Base-by-base conservation (phyloP, 805 yeast species). In the Soucietia sequanensis region DNA sequence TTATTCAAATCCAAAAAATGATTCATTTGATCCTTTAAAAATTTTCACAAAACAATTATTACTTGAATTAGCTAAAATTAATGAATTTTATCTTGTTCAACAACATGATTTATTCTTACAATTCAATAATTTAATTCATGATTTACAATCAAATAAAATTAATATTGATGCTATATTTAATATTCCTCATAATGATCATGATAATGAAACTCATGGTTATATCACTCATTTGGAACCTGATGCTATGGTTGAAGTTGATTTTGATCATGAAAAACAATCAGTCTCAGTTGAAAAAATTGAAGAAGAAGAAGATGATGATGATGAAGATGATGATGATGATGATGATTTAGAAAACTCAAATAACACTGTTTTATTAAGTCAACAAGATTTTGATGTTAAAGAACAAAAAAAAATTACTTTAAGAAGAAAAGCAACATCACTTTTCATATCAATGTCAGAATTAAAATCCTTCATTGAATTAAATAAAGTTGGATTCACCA, bases 401-500 rank as follows among this genome's bases (percentile, higher is more conserved):
- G 63, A 60, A 23, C 81, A 81, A 42, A 58, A 70, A 39, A 67
- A 70, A 41, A 77, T 84, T 41, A 80, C 85, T 6, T 68, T 85
- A 44, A 84, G 81, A 59, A 81, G 81, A 50, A 67, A 89, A 39
- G 57, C 83, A 6, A 70, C 80, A 27, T 74, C 81, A 3, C 61
- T 80, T 27, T 91, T 79, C 63, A 91, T 91, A 3, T 66, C 76
- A 13, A 65, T 89, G 14, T 82, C 90, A 6, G 98, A 91, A 59
- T 70, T 91, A 45, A 80, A 84, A 48, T 86, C 95, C 8, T 91
- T 66, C 55, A 72, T 85, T 33, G 95, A 89, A 51, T 69, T 93
- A 45, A 91, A 91, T 68, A 75, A 72, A 45, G 86, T 95, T 16
- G 98, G 97, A 2, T 86, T 91, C 58, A 75, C 85, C 33, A 91